phyloP scores from a whole-genome alignment of 2,329 filamentous ascomycete species.

The Massarina eburnea region DNA sequence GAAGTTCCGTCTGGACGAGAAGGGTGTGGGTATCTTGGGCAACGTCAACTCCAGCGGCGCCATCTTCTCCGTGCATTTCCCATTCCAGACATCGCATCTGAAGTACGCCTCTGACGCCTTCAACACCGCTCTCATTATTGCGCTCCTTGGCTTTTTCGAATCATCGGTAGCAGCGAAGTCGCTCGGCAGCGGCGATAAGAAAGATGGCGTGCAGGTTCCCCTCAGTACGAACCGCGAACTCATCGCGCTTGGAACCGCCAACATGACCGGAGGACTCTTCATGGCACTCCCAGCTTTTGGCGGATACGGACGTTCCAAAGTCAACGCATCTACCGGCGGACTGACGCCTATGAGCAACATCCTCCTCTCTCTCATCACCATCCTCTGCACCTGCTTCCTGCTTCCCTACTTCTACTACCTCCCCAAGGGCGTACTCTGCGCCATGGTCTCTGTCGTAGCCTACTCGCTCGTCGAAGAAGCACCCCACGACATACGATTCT shows the following conservation, averaged over 20 bases:
- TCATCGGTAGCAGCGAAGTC: conserved; percentile 95
- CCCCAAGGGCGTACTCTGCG: conserved; percentile 91
- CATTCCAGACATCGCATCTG: conserved; percentile 75
- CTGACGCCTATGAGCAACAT: conserved; percentile 93
- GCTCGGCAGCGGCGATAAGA: conserved; percentile 57
- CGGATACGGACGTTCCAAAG: conserved; percentile 92
- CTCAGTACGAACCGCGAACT: conserved; percentile 91
- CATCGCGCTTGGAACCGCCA: conserved; percentile 86
- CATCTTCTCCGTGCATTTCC: conserved; percentile 81
- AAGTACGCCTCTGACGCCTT: conserved; percentile 82
- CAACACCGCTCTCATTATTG: conserved; percentile 90
- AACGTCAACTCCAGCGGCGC: conserved; percentile 72
- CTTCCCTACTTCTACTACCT: conserved; percentile 93
- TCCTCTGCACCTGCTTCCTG: conserved; percentile 78
- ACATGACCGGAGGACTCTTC: conserved; percentile 88
- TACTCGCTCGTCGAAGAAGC: conserved; percentile 95
- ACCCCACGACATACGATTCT: conserved; percentile 89
- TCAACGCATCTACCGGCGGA: conserved; percentile 89
- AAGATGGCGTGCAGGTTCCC: conserved; percentile 74
- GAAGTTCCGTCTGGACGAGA: conserved; percentile 72
- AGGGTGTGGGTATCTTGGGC: conserved; percentile 82
- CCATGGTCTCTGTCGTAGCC: conserved; percentile 94
- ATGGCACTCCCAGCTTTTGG: conserved; percentile 93
- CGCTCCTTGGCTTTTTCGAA: conserved; percentile 96
- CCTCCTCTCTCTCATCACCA: conserved; percentile 77